These are phyloP conservation scores for Cucurbita ficifolia DNA, from an alignment of 306 rosid species.

Conservation along the genomic window DNA sequence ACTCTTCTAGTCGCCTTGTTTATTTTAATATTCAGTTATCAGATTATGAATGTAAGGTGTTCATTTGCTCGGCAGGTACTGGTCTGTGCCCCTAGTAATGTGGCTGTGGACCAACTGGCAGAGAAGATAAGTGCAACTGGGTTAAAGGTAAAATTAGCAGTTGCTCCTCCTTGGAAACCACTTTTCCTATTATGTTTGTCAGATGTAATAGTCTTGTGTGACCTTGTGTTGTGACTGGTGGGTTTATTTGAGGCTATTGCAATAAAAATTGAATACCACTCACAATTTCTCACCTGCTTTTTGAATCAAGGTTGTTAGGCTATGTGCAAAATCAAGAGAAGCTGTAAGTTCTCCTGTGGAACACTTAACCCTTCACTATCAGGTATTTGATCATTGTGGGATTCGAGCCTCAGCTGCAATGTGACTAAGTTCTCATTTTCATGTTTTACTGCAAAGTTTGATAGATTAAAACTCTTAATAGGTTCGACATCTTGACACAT, in stretches of 20 bases:
- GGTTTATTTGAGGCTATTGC: background rate
- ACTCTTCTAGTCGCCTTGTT: background rate
- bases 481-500: conserved; percentile 99
- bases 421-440: background rate
- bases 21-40: background rate
- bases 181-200: background rate
- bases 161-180: background rate
- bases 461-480: conserved; percentile 17
- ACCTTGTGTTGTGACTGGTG: background rate
- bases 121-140: conserved; percentile 99
- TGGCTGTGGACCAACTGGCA: conserved; percentile 94
- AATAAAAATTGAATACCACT: background rate
- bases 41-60: background rate
- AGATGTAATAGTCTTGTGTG: background rate
- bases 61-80: conserved; percentile 41
- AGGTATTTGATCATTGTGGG: conserved; percentile 33
- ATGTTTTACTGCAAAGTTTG: background rate
- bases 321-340: conserved; percentile 95
- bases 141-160: conserved; percentile 48
- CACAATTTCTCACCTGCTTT: background rate
- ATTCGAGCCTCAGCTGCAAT: background rate
- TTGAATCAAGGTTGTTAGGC: conserved; percentile 74
- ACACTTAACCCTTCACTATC: conserved; percentile 96
- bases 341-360: conserved; percentile 99
- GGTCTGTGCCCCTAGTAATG: conserved; percentile 99